Evolutionary conservation across 257 asterid species (phyloP), one percentile per base, ranked within the genome.

Genomic region (Plantago elongata): DNA sequence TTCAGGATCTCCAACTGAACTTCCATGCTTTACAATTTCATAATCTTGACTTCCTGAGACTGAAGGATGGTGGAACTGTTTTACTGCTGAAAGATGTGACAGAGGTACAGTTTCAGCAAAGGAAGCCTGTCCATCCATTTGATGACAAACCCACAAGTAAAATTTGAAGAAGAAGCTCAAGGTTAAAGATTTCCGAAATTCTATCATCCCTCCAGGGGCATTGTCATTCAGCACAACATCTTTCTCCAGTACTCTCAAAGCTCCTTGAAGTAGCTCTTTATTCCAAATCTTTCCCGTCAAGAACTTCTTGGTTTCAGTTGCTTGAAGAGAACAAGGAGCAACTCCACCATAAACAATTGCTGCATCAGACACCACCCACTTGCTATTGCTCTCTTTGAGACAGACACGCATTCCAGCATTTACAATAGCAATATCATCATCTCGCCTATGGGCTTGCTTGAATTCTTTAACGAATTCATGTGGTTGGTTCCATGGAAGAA

Each of bases 201-300:
- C 99, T 8, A 86, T 86, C 99, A 92, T 92, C 71, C 99, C 99
- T 37, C 99, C 99, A 0, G 97, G 96, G 30, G 97, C 96, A 78
- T 84, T 77, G 72, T 87, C 91, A 75, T 79, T 86, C 79, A 92
- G 69, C 69, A 81, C 76, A 72, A 92, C 77, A 22, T 92, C 96
- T 73, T 83, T 79, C 82, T 79, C 83, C 45, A 89, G 69, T 63
- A 81, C 73, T 58, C 79, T 54, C 65, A 89, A 68, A 74, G 89
- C 87, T 68, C 80, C 83, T 66, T 71, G 79, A 76, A 86, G 68
- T 51, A 86, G 72, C 70, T 83, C 87, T 54, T 75, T 76, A 63
- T 77, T 76, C 97, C 97, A 92, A 44, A n/a, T 55, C 69, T 84
- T 86, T 69, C 95, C 91, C 7, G 85, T 69, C 80, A 92, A 68